These are phyloP conservation scores for Trichoderma citrinoviride DNA, from an alignment of 2,329 filamentous ascomycete species.

Conservation along the genomic window DNA sequence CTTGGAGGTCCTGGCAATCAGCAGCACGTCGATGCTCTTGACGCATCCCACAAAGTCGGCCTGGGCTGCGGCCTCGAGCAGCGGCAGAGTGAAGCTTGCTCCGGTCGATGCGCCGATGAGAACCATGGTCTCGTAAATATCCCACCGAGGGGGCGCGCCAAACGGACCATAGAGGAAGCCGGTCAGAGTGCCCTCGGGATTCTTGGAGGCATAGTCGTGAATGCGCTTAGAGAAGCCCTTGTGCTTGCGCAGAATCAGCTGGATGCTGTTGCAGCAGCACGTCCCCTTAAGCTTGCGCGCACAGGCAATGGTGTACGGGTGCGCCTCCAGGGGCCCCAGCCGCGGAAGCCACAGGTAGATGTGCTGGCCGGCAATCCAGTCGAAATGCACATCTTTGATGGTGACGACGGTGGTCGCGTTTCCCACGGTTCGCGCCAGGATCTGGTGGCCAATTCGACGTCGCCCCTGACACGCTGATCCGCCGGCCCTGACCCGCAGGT, in stretches of 20 bases:
- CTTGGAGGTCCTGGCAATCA: conserved; percentile 50
- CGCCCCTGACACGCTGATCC: conserved; percentile 46
- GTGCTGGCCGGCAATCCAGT: conserved; percentile 59
- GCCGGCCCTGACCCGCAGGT: conserved; percentile 45
- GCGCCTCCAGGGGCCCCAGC: conserved; percentile 53
- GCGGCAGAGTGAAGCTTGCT: conserved; percentile 60
- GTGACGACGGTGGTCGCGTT: conserved; percentile 56
- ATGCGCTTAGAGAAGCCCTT: conserved; percentile 56
- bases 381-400: conserved; percentile 58
- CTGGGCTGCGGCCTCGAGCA: conserved; percentile 54
- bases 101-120: conserved; percentile 62
- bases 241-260: conserved; percentile 57
- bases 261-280: conserved; percentile 58
- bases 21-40: conserved; percentile 51
- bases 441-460: conserved; percentile 51
- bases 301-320: conserved; percentile 62
- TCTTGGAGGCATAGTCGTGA: conserved; percentile 45
- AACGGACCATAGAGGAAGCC: conserved; percentile 56
- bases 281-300: conserved; percentile 50
- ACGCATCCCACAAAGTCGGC: conserved; percentile 45
- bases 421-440: conserved; percentile 48
- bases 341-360: conserved; percentile 59
- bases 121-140: conserved; percentile 58
- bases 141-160: conserved; percentile 54
- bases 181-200: conserved; percentile 32